Percentiles rank a stretch among this genome's conserved stretches.
phyloP scores from a whole-genome alignment of 495 filamentous ascomycete genomes.

The Friedmanniomyces simplex region DNA sequence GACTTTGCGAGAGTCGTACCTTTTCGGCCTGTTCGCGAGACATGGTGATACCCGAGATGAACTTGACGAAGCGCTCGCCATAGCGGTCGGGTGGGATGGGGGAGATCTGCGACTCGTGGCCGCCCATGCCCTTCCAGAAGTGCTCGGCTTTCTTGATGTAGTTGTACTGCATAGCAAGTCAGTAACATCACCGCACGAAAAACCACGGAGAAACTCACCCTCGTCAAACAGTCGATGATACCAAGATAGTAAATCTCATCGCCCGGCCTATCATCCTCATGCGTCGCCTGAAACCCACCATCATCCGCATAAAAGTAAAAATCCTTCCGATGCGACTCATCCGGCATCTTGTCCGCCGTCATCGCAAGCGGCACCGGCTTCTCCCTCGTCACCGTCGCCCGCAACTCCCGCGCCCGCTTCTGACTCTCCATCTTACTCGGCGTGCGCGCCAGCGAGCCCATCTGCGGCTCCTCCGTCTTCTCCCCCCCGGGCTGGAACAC shows the following conservation, averaged over 20 bases:
- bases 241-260: conserved; percentile 97
- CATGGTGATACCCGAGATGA: conserved; percentile 85
- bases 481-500: conserved; percentile 88
- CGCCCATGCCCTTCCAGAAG: conserved; percentile 84
- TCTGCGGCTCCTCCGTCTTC: conserved; percentile 36
- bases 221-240: conserved; percentile 94
- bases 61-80: conserved; percentile 86
- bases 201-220: conserved; percentile 48
- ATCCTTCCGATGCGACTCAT: conserved; percentile 54
- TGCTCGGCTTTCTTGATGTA: conserved; percentile 80
- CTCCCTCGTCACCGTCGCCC: conserved; percentile 85
- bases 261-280: conserved; percentile 72
- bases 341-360: conserved; percentile 74
- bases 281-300: conserved; percentile 86
- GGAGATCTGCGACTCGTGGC: conserved; percentile 75
- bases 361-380: conserved; percentile 84
- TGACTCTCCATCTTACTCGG: conserved; percentile 90
- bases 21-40: conserved; percentile 65
- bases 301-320: conserved; percentile 85
- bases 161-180: conserved; percentile 54
- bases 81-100: conserved; percentile 87
- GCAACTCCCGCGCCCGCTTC: conserved; percentile 80
- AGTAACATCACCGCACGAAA: conserved; percentile 13
- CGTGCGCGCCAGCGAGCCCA: conserved; percentile 58
- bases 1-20: conserved; percentile 35